Conservation (phyloP, 2,329 filamentous ascomycete species). For the Beauveria varroae region DNA sequence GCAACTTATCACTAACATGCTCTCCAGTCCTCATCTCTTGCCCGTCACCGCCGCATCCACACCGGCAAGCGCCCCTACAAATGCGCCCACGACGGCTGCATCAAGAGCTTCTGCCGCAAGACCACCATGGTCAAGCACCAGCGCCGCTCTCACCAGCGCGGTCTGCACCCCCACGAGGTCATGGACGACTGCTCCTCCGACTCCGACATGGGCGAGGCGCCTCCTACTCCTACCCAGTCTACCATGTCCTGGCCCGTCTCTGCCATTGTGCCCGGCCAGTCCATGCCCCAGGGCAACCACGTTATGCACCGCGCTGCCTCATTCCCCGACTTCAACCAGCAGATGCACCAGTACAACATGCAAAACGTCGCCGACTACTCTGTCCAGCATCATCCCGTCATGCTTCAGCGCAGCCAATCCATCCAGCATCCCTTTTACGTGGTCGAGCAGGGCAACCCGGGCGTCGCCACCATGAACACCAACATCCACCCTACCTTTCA, state of each 20-base stretch:
- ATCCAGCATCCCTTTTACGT: conserved; percentile 47
- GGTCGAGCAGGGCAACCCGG: conserved; percentile 54
- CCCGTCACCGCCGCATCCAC: conserved; percentile 58
- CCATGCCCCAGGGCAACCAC: conserved; percentile 28
- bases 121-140: conserved; percentile 66
- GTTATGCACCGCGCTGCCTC: conserved; percentile 45
- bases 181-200: conserved; percentile 48
- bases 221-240: conserved; percentile 47
- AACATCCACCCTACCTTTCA: conserved; percentile 45
- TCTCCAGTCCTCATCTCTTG: conserved; percentile 54
- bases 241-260: conserved; percentile 45
- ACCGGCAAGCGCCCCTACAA: conserved; percentile 60
- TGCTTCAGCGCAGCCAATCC: conserved; percentile 42
- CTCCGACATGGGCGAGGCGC: conserved; percentile 51
- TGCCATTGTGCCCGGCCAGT: conserved; percentile 30
- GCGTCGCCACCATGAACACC: conserved; percentile 54
- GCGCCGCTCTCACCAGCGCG: conserved; percentile 52
- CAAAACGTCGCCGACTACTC: conserved; percentile 37
- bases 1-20: background rate
- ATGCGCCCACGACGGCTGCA: conserved; percentile 53
- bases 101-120: conserved; percentile 65
- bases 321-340: conserved; percentile 47
- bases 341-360: conserved; percentile 35
- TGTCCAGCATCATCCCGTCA: conserved; percentile 22
- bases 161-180: conserved; percentile 46